Evolutionary conservation across 2,329 filamentous ascomycete genomes (phyloP), one percentile per base, ranked within the genome.

Genomic region (Alternaria dauci): DNA sequence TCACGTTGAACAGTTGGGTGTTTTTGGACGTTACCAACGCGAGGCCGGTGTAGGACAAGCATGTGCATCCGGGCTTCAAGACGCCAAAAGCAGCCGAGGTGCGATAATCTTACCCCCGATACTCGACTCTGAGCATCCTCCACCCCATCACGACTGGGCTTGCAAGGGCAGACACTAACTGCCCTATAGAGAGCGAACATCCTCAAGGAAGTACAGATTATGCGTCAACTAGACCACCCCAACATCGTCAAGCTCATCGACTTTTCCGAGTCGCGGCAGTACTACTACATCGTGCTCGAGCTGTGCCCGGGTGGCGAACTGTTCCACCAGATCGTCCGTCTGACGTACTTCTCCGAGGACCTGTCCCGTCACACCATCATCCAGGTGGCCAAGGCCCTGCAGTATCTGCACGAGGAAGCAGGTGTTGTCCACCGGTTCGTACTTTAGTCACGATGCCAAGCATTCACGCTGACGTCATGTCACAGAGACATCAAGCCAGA

Each of bases 261-360:
- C 73, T 98, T 98, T 76, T 91, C 91, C 65, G 95, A 99, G 80
- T 96, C 94, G 1, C 87, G 87, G 59, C 93, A 98, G 78, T 97
- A 97, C 78, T 98, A 98, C 81, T 99, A 96, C 82, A 97, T 99
- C 70, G 89, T 99, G 43, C 88, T 99, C 41, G 95, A 99, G 80
- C 86, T 98, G 43, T 96, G 94, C 59, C 93, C 94, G 0, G 95
- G 95, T 60, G 95, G 95, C 75, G 95, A 99, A 81, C 84, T 99
- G 11, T 99, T 99, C 84, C 95, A 99, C 79, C 94, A 98, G 78
- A 98, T 99, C 71, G 95, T 99, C 52, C 91, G 94, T 68, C 88
- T 99, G 77, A 99, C 95, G 14, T 99, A 98, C 79, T 99, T 99
- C 77, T 98, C 94, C 82, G 95, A 99, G 78, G 90, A 97, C 50